Evolutionary conservation across 768 basidiomycete genomes (phyloP).

Genomic region (Sporobolomyces pararoseus): DNA sequence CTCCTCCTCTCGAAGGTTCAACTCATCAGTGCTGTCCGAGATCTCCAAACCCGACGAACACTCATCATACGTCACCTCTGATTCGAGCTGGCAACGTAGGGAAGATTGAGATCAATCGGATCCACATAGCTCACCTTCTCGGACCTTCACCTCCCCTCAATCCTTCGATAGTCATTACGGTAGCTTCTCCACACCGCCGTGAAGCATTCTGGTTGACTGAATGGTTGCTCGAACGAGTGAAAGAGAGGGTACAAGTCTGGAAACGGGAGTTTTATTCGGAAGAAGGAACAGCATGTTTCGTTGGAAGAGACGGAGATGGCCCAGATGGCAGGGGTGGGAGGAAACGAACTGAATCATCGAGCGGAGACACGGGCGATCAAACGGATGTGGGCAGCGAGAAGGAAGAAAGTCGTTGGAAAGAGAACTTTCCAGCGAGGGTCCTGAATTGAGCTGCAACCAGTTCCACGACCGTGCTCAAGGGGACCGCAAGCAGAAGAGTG

Average conservation of each 20-base stretch:
- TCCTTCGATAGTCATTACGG: conserved; percentile 77
- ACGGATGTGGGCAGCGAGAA: background rate
- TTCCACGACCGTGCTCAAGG: too few relatives aligned
- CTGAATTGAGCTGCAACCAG: background rate
- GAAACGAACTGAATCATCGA: background rate
- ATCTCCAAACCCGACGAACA: background rate
- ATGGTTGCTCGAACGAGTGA: conserved; percentile 78
- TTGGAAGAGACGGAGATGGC: conserved; percentile 31
- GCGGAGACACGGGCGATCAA: background rate
- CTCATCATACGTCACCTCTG: too few relatives aligned
- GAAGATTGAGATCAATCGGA: conserved; percentile 54
- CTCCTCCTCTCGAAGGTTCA: conserved; percentile 9
- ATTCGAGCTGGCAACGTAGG: background rate
- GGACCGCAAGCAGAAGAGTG: too few relatives aligned
- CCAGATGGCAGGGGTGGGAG: conserved; percentile 19
- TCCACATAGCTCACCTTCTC: conserved; percentile 69
- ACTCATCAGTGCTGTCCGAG: conserved; percentile 8
- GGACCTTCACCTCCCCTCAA: conserved; percentile 73
- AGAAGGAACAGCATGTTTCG: background rate
- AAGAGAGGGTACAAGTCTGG: conserved; percentile 80
- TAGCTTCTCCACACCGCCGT: conserved; percentile 75
- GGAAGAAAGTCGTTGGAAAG: conserved; percentile 42
- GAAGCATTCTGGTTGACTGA: conserved; percentile 78
- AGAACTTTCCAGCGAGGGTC: conserved; percentile 38
- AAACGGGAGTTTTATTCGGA: conserved; percentile 72